Evolutionary conservation across 2,329 filamentous ascomycete genomes (phyloP).

Genomic region (Claviceps lovelessii): DNA sequence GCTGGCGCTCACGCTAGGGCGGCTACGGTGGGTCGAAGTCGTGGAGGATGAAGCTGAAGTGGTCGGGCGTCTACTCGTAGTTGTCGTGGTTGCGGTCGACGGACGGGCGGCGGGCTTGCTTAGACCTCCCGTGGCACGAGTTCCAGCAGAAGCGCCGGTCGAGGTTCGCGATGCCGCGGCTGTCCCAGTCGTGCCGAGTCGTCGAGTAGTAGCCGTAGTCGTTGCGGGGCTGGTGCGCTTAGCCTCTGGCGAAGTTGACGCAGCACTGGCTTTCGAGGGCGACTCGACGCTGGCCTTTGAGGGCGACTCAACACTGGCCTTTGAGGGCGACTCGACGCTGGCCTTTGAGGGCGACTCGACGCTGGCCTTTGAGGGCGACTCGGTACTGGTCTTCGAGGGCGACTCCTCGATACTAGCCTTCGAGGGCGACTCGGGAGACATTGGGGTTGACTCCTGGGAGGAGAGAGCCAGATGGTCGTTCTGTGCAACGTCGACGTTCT

Average conservation of each 20-base stretch:
- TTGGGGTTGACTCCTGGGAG: conserved; percentile 15
- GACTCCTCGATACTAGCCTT: conserved; percentile 11
- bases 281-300: conserved; percentile 10
- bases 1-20: conserved; percentile 33
- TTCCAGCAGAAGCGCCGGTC: conserved; percentile 1
- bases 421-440: conserved; percentile 13
- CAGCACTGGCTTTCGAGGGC: neutral
- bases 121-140: conserved; percentile 16
- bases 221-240: conserved; percentile 24
- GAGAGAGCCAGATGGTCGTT: conserved; percentile 24
- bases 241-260: conserved; percentile 9
- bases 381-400: conserved; percentile 19
- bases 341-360: neutral
- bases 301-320: neutral
- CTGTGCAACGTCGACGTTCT: conserved; percentile 30
- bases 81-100: conserved; percentile 20
- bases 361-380: conserved; percentile 2
- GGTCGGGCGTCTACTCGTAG: conserved; percentile 17
- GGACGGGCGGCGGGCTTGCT: conserved; percentile 36
- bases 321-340: neutral
- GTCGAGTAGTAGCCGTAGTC: conserved; percentile 21
- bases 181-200: conserved; percentile 16
- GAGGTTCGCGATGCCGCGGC: conserved; percentile 11
- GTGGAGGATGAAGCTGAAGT: conserved; percentile 19
- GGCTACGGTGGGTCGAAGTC: conserved; percentile 29